These are phyloP conservation scores for Gymnopilus dilepis DNA, from an alignment of 768 basidiomycete species.

Conservation along the genomic window DNA sequence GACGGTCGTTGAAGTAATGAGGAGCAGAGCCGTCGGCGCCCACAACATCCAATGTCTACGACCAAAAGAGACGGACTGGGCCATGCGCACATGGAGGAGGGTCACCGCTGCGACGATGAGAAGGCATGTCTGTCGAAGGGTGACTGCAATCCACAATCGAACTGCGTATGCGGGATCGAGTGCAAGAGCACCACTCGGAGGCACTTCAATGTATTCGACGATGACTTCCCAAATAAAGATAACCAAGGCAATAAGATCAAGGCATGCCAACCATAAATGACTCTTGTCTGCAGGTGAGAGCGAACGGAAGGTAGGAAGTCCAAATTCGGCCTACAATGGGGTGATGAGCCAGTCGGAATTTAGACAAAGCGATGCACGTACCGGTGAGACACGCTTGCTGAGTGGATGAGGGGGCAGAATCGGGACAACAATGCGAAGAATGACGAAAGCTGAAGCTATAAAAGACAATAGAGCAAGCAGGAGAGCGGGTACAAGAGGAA, in stretches of 20 bases:
- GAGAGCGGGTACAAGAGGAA: conserved; percentile 70
- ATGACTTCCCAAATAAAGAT: conserved; percentile 73
- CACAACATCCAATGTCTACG: conserved; percentile 76
- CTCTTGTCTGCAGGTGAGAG: conserved; percentile 72
- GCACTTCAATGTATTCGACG: conserved; percentile 53
- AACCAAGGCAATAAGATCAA: conserved; percentile 66
- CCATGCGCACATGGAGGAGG: conserved; percentile 73
- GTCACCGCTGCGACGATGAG: conserved; percentile 64
- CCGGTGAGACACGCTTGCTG: conserved; percentile 76
- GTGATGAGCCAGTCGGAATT: conserved; percentile 23
- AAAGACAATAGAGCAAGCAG: conserved; percentile 75
- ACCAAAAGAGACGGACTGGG: conserved; percentile 72
- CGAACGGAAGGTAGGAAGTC: conserved; percentile 69
- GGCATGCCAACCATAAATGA: conserved; percentile 73
- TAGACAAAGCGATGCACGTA: conserved; percentile 40
- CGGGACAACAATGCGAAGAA: conserved; percentile 77
- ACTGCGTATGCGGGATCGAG: conserved; percentile 57
- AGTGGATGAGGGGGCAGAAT: conserved; percentile 76
- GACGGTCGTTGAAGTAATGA: conserved; percentile 59
- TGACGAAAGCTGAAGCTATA: conserved; percentile 72
- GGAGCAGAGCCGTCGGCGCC: conserved; percentile 64
- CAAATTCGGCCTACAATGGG: conserved; percentile 69
- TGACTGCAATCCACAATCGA: conserved; percentile 72
- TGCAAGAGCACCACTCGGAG: conserved; percentile 48
- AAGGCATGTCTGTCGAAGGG: conserved; percentile 71